Evolutionary conservation across 805 yeast genomes (phyloP).

Genomic region (Sugiyamaella valdiviana): DNA sequence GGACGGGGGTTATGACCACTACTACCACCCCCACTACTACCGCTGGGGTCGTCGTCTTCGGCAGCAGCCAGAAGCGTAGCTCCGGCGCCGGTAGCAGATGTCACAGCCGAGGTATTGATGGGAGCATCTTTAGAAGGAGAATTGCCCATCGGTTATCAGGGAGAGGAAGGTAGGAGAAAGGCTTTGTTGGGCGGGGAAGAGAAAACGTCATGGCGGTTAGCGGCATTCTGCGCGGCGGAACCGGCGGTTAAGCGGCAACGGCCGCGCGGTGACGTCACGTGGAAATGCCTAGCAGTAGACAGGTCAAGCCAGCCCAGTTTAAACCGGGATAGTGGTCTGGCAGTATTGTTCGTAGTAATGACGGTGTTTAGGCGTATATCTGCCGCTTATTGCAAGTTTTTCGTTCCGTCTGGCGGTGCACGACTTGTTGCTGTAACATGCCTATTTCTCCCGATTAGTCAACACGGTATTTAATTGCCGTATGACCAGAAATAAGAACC

Average conservation of each 20-base stretch:
- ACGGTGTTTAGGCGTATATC: too few species aligned
- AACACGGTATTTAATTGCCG: too few species aligned
- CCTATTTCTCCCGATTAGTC: too few species aligned
- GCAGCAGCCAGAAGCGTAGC: slow-evolving; percentile 2
- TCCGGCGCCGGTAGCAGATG: slow-evolving; percentile 31
- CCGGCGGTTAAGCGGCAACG: not conserved
- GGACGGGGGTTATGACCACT: not conserved
- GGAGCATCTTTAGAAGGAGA: slow-evolving; percentile 38
- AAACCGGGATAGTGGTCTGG: too few species aligned
- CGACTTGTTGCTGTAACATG: too few species aligned
- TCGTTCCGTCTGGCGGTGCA: too few species aligned
- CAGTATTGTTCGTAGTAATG: too few species aligned
- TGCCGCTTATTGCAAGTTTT: too few species aligned
- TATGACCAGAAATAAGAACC: too few species aligned
- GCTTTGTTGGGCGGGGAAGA: not conserved
- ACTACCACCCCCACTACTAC: slow-evolving; percentile 15
- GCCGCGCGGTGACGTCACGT: not conserved
- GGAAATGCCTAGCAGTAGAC: too few species aligned
- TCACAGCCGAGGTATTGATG: slow-evolving; percentile 22
- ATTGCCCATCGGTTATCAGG: slow-evolving; percentile 25
- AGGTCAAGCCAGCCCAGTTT: too few species aligned
- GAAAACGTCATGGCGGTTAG: slow-evolving; percentile 1
- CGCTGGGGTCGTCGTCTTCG: slow-evolving; percentile 23
- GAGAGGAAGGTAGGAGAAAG: not conserved
- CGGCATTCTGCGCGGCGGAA: not conserved